Evolutionary conservation across 1,284 basidiomycete genomes (phyloP), one percentile per base, ranked within the genome.

Genomic region (Gomphus bonarii): DNA sequence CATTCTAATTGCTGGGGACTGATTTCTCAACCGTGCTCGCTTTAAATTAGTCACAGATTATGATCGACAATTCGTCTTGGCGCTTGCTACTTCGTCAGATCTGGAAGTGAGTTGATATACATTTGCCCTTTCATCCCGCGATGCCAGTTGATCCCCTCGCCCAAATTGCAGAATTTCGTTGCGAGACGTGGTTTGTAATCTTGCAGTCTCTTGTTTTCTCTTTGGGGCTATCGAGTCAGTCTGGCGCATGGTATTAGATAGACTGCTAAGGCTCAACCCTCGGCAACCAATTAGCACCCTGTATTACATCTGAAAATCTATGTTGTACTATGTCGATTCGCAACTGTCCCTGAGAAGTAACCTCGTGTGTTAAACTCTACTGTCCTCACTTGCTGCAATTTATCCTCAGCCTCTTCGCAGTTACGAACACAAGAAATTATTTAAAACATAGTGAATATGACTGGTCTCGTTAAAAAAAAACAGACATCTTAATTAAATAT

Each of bases 61-160:
- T 47, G 79, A 80, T 54, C 79, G 91, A 59, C 91, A 92, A 67
- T 94, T 94, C 65, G 90, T 94, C 1, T 76, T 94, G 36, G 91
- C 77, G 0, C 85, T 95, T 0, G 91, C 88, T 1, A 95, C 91
- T 12, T 69, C 73, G 46, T 80, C 87, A 46, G 91, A 95, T 68
- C 70, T 95, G 20, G 82, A 91, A 67, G 83, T 83, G 54, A 55
- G 72, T 65, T n/a, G 25, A 22, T 12, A 33, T 31, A 33, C 18
- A 10, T 7, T 22, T 30, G 61, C 43, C 5, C 28, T 22, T 5
- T 28, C 12, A 22, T 55, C 25, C 3, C 48, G 2, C 40, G 14
- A 16, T 49, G 18, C 16, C 7, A 7, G 0, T 3, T 20, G 48
- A 33, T 61, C 61, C 9, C 64, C 53, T 36, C 48, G 33, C 10